Base-by-base conservation (phyloP, 2,329 filamentous ascomycete species). In the Hypoxylon sp. region DNA sequence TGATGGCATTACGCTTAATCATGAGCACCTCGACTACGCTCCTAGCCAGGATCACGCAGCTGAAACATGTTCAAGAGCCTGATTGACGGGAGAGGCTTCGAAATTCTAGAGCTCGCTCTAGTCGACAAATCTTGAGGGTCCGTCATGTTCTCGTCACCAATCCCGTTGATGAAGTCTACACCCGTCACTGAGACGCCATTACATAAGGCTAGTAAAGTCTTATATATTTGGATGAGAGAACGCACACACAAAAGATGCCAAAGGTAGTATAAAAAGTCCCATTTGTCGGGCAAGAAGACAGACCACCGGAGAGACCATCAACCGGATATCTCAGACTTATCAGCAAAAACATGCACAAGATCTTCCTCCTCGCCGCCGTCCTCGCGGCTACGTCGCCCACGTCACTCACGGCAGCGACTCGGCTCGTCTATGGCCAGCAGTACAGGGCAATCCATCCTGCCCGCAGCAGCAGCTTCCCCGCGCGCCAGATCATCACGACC, bases 61-160 rank as follows among this genome's bases (percentile, higher is more conserved):
- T 40, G n/a, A 40, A 23, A 5, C 23, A 23, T 13, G 37, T 3
- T 11, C 9, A 23, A 20, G 2, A 7, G 4, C 13, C 13, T 40
- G n/a, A n/a, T n/a, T n/a, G n/a, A n/a, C n/a, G n/a, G n/a, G n/a
- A n/a, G n/a, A n/a, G n/a, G n/a, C n/a, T n/a, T n/a, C n/a, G n/a
- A n/a, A n/a, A n/a, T n/a, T n/a, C n/a, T n/a, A n/a, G n/a, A n/a
- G n/a, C n/a, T n/a, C n/a, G n/a, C n/a, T n/a, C n/a, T n/a, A n/a
- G n/a, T n/a, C n/a, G n/a, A n/a, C n/a, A n/a, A n/a, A n/a, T n/a
- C n/a, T n/a, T n/a, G n/a, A n/a, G n/a, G 31, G 3, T 15, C 23
- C 37, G 38, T 60, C 48, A 60, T 52, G 4, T 23, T 18, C 15
- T 20, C 47, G 20, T 52, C 57, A 56, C 29, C 20, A 8, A 26